Evolutionary conservation across 164 flowering plant genomes (phyloP), one percentile per base, ranked within the genome.

Genomic region (Litsea cubeba): DNA sequence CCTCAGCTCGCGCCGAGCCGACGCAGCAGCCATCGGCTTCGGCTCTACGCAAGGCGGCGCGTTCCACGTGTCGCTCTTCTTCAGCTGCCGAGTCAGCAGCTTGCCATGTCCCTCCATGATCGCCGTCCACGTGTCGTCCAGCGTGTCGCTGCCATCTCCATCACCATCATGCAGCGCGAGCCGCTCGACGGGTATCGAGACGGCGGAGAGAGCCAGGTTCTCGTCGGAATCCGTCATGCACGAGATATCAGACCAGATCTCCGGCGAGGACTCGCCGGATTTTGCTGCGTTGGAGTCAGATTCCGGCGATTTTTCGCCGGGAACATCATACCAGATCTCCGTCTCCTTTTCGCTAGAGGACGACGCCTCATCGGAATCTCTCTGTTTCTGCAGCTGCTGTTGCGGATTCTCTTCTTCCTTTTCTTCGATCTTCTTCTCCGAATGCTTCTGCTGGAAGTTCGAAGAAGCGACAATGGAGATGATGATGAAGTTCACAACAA

Each of bases 71-170:
- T 89, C 94, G 4, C 85, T 78, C 75, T 87, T 90, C 81, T 78
- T 82, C 69, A 86, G 75, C 77, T 86, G 91, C 58, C 86, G 80
- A 64, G 83, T 88, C 87, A 82, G 24, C 23, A 1, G 26, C 24
- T 18, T 83, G 81, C 49, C 73, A 14, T 81, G 82, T 2, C 88
- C 88, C 49, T 88, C 93, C 26, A 86, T 88, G 76, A 91, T 92
- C 81, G 85, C 77, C 76, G 83, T 87, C 98, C 98, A 94, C 65
- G 96, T 88, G 82, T 75, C 85, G 62, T 94, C 98, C 74, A 94
- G 64, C 51, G 95, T 85, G 66, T 88, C 92, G 58, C 83, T 81
- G 77, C 77, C 77, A 30, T 30, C 35, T 4, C 35, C 35, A 30
- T 3, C 5, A 30, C 35, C 35, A 72, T 80, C 82, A 65, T 84